phyloP scores from a whole-genome alignment of 2,329 filamentous ascomycete species.

The Aureobasidium vineae region DNA sequence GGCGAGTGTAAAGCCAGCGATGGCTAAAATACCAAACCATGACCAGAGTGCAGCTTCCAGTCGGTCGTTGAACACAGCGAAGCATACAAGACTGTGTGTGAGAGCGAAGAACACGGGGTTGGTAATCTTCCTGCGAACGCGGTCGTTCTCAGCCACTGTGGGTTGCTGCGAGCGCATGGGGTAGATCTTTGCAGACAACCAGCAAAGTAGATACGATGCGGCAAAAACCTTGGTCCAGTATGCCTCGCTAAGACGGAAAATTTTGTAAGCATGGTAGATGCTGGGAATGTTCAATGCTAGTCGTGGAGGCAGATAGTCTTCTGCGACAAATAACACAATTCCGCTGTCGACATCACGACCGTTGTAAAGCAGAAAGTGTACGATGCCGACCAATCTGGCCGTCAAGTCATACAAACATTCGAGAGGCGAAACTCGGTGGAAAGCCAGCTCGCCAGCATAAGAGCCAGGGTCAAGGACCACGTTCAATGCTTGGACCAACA shows the following conservation, averaged over 20 bases:
- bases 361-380: not conserved
- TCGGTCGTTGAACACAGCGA: not conserved
- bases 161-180: not conserved
- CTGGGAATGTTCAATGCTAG: not conserved
- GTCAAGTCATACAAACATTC: not conserved
- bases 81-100: not conserved
- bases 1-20: not conserved
- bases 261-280: not conserved
- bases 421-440: not conserved
- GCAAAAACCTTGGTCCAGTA: not conserved
- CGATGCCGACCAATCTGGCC: not conserved
- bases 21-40: not conserved
- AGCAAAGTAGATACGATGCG: not conserved
- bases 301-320: not conserved
- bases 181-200: not conserved
- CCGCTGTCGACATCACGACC: not conserved
- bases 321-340: not conserved
- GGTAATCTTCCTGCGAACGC: not conserved
- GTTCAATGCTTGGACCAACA: not conserved
- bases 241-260: not conserved
- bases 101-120: not conserved
- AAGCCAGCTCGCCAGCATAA: not conserved
- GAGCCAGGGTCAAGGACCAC: not conserved
- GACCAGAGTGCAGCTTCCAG: slow-evolving; percentile 3
- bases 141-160: not conserved